Conservation (phyloP, 305 asterid genomes). For the Lippia alba region DNA sequence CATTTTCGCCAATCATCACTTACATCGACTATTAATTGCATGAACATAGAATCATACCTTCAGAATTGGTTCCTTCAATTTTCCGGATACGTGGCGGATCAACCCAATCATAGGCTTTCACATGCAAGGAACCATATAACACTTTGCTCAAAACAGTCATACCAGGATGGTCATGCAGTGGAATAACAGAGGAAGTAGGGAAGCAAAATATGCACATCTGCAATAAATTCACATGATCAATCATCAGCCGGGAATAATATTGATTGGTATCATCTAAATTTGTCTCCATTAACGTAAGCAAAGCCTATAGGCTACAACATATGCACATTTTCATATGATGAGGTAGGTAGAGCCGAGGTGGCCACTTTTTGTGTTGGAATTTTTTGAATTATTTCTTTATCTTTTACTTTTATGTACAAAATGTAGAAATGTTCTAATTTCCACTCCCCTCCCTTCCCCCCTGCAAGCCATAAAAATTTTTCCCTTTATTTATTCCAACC, state of each 20-base stretch:
- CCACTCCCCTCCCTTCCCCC: too few relatives aligned
- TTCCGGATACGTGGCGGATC: slow-evolving; percentile 75
- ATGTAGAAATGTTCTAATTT: too few relatives aligned
- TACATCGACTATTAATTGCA: neutral
- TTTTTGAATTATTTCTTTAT: too few relatives aligned
- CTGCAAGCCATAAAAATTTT: too few relatives aligned
- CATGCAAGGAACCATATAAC: slow-evolving; percentile 94
- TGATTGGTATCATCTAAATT: slow-evolving; percentile 18
- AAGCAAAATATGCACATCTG: slow-evolving; percentile 98
- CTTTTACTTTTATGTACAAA: too few relatives aligned
- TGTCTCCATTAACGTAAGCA: too few relatives aligned
- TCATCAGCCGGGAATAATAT: slow-evolving; percentile 32
- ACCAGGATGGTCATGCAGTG: slow-evolving; percentile 96
- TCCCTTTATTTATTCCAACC: too few relatives aligned
- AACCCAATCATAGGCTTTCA: slow-evolving; percentile 95
- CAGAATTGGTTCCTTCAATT: slow-evolving; percentile 53
- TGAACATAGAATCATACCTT: slow-evolving; percentile 57
- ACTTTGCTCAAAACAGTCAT: slow-evolving; percentile 98
- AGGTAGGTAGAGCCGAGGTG: too few relatives aligned
- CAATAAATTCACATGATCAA: slow-evolving; percentile 44
- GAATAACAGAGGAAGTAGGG: slow-evolving; percentile 95
- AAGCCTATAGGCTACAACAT: too few relatives aligned
- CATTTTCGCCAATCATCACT: neutral
- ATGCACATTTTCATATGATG: too few relatives aligned
- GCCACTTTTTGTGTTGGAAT: too few relatives aligned